Evolutionary conservation across 2,329 filamentous ascomycete species (phyloP).

Genomic region (Alternaria brassicicola): DNA sequence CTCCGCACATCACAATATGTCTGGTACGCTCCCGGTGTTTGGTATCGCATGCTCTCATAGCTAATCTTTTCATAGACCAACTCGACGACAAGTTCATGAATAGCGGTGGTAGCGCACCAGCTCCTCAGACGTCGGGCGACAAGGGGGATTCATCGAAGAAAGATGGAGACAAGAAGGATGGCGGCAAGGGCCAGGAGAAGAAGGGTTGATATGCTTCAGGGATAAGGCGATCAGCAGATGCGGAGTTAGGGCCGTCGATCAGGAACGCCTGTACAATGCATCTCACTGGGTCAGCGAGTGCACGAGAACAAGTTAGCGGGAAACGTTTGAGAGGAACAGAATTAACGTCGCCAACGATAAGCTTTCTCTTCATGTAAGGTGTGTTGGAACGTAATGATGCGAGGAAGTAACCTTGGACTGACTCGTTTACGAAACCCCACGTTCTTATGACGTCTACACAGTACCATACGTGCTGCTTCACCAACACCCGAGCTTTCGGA

Average conservation of each 20-base stretch:
- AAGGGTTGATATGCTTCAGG: neutral
- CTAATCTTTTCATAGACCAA: neutral
- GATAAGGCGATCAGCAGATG: neutral
- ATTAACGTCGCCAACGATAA: neutral
- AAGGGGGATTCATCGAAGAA: neutral
- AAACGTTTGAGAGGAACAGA: neutral
- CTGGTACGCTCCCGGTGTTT: neutral
- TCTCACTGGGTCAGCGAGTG: neutral
- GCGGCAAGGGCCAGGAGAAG: neutral
- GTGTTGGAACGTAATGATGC: neutral
- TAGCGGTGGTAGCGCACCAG: neutral
- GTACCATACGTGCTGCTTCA: neutral
- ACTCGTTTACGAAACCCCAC: neutral
- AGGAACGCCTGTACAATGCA: neutral
- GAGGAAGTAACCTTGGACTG: neutral
- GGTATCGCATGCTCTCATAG: neutral
- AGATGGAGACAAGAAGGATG: neutral
- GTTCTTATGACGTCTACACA: neutral
- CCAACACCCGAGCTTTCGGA: neutral
- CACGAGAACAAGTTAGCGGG: neutral
- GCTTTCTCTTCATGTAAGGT: neutral
- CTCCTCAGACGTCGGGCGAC: neutral
- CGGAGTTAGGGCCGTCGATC: neutral
- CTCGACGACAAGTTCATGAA: slow-evolving; percentile 9
- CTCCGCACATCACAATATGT: neutral